Evolutionary conservation across 345 rosid species (phyloP), one percentile per base, ranked within the genome.

Genomic region (Carallia pectinifolia): DNA sequence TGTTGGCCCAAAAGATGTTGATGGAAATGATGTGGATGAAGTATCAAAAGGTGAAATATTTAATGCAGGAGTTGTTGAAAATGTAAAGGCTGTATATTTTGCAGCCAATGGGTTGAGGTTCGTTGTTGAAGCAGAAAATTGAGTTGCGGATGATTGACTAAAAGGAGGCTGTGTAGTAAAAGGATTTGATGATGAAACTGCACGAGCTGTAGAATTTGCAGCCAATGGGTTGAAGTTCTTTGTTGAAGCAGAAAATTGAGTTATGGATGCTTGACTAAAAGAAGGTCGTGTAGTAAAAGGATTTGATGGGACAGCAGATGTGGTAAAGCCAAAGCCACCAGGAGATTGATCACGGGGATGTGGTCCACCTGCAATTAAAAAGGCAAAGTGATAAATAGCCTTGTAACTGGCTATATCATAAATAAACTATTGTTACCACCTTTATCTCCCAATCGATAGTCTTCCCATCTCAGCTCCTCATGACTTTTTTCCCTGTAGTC

Each of bases 381-480:
- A 71, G 66, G 5, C 48, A 39, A 16, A 59, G 19, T 4, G 17
- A 23, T 58, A 58, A 58, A 13, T 31, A 64, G 47, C 39, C 74
- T 31, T 55, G 23, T 27, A 64, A 61, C 37, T 39, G 29, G 30
- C 37, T 13, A 48, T 58, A 39, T 19, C 33, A 68, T 53, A 47
- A 61, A 40, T 55, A 74, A 29, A 33, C 38, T 19, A 60, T 36
- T 52, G 23, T 53, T 37, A 59, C 53, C 74, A 91, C 98, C 98
- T 89, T 92, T 92, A 79, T 95, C 99, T 82, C 99, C 99, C 70
- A 71, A 76, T 73, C 90, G 99, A 73, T 89, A 90, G 74, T 95
- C 99, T 78, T 86, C 99, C 98, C 97, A 89, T 71, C 97, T 81
- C 66, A 95, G 85, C 84, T 92, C 99, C 78, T 95, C 98, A 47